Evolutionary conservation across 2,329 filamentous ascomycete genomes (phyloP), one percentile per base, ranked within the genome.

Genomic region (Botrytis fabae): DNA sequence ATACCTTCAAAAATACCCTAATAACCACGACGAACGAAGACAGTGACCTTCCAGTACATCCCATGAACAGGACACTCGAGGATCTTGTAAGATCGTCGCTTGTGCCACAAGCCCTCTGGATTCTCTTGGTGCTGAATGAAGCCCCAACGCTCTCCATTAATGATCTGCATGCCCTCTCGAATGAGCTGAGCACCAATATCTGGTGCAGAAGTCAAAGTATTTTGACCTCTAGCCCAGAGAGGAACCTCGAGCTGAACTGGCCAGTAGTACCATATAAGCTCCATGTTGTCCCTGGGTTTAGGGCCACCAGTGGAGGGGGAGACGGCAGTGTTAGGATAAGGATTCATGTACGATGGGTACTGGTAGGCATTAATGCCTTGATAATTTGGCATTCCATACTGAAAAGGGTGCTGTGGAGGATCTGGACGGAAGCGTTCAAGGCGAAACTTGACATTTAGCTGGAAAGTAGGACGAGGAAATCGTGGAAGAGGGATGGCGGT

Each of bases 21-120:
- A 60, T 72, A 72, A 20, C 70, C 70, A 35, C 70, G 63, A 18
- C 70, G 51, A 60, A 72, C 62, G n/a, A 72, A 72, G 1, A 72
- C 70, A 10, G 70, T 72, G 5, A 72, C 62, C 32, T 72, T 72
- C 70, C 70, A 72, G 46, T n/a, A 9, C 51, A 61, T 59, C 7
- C 28, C 40, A 28, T 60, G 59, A 35, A 44, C 40, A n/a, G 46
- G 62, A 60, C 70, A 72, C 28, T 42, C 62, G n/a, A 72, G 35
- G 4, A 72, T 16, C 62, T 68, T 72, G 35, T 72, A 72, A 0
- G 54, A 68, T 0, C 70, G 48, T 38, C 70, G 8, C 51, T 72
- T 72, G 22, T 72, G 70, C 70, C 70, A 72, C 1, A 72, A 38
- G 1, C 70, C 70, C 18, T 72, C 70, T 14, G 40, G 48, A 16